Base-by-base conservation (phyloP, 495 filamentous ascomycete species). In the Paragyromitra xinjiangensis region DNA sequence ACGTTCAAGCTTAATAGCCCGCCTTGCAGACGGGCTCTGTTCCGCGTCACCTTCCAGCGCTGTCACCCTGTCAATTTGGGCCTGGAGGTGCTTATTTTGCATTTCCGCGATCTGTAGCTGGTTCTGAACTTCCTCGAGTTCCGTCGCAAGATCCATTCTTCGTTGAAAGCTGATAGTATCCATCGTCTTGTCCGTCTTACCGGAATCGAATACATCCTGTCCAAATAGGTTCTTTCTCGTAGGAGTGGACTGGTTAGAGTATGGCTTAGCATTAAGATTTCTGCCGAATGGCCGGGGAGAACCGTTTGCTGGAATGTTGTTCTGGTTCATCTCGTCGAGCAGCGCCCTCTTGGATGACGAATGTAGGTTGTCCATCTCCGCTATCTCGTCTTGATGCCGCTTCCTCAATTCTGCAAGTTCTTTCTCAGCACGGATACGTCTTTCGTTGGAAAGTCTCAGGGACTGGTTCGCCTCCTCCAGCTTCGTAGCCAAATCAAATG, bases 101-200 rank as follows among this genome's bases (percentile, higher is more conserved):
- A 99, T 97, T 84, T 98, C 92, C 7, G 92, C 91, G 85, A 98
- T 89, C 80, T 99, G 95, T 58, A 99, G 88, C 83, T 97, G 94
- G 82, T 96, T 98, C 81, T 98, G 95, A 58, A 97, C 86, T 83
- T 96, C 90, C 81, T 99, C 95, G 8, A 98, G 85, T 81, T 99
- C 95, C 11, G 93, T 89, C 45, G 93, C 94, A 69, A 97, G 85
- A 81, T 99, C 95, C 91, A 97, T 94, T 16, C 91, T 90, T 78
- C 92, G 93, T 81, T 96, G 94, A 84, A 92, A 96, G 75, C 92
- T 91, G 61, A 94, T 87, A 55, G 93, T 94, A 83, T 98, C 95
- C 50, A 94, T 91, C 0, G 95, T 97, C 39, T 90, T 88, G 80
- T 99, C 95, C 14, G 94, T 97, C 40, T 93, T 90, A 67, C 88